A percentile compares a stretch with the other conserved stretches of the same genome.
These are phyloP conservation scores for Termitomyces sp. DNA, from an alignment of 768 basidiomycete genomes.

Conservation along the genomic window DNA sequence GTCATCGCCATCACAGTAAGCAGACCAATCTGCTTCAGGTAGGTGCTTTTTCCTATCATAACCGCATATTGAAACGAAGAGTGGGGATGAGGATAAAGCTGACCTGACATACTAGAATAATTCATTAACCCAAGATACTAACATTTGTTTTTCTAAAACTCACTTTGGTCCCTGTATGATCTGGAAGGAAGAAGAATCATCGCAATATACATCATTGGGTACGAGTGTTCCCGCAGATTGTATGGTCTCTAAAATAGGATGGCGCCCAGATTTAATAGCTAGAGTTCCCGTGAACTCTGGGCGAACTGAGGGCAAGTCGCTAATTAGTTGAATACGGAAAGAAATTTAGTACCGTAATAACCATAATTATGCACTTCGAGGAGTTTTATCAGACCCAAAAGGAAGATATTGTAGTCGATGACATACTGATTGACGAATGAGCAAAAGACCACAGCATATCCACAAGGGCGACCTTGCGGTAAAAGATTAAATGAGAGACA, in stretches of 20 bases:
- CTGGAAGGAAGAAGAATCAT: constrained; percentile 82
- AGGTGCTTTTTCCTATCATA: constrained; percentile 82
- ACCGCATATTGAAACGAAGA: background rate
- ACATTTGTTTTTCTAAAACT: constrained; percentile 21
- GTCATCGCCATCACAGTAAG: constrained; percentile 85
- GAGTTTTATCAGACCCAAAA: background rate
- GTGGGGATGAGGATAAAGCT: background rate
- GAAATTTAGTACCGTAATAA: constrained; percentile 16
- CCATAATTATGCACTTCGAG: constrained; percentile 48
- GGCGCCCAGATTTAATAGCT: constrained; percentile 85
- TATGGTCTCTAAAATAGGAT: constrained; percentile 81
- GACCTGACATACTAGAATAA: constrained; percentile 44
- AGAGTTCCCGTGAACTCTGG: constrained; percentile 91
- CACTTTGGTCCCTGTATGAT: constrained; percentile 91
- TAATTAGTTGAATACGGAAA: background rate
- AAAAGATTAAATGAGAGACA: background rate
- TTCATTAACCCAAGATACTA: background rate
- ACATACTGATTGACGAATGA: constrained; percentile 75
- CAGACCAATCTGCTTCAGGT: constrained; percentile 83
- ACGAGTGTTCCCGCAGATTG: constrained; percentile 70
- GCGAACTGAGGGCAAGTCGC: constrained; percentile 52
- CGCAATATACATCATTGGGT: constrained; percentile 90
- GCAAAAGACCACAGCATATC: constrained; percentile 93
- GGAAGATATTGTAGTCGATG: background rate
- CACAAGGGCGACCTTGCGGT: constrained; percentile 69